Evolutionary conservation across 306 rosid species (phyloP), one percentile per base, ranked within the genome.

Genomic region (Trifolium subterraneum): DNA sequence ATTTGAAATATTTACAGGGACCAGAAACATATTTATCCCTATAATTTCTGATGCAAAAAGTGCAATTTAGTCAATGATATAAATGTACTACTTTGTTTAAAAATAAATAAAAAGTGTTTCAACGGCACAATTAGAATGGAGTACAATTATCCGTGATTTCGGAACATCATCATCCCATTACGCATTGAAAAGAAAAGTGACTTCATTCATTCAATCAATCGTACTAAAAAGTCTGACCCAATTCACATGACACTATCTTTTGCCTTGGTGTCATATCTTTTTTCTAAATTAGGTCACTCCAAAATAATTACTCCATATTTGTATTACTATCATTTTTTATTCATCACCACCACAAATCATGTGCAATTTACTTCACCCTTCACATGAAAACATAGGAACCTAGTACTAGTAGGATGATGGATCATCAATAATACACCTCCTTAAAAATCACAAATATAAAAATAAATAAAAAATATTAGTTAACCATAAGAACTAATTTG

Each of bases 191-290:
- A 19, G 27, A 68, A 38, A 29, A 19, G 33, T 66, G 33, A 22
- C 59, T 55, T 54, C 78, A 55, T 55, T 54, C 78, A 42, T 56
- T 66, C 82, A 64, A 18, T 66, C 82, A 64, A 18, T 38, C 39
- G 10, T 64, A 62, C 15, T 38, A 62, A 25, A 29, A 79, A 58
- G 75, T 73, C 83, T 73, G 70, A 67, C 36, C 18, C 10, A n/a
- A 48, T 39, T 80, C 83, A 80, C 83, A 68, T 79, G 79, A 25
- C 7, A 60, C 33, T 65, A 74, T 80, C 66, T 68, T 73, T 74
- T 73, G 64, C 74, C 12, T 55, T 36, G 74, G n/a, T 44, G 22
- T 71, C 72, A 27, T 64, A 77, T 68, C 70, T 58, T 42, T 56
- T 58, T 42, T 13, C 63, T 31, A 64, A 19, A 25, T 29, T 50